Evolutionary conservation across 495 filamentous ascomycete species (phyloP), one percentile per base, ranked within the genome.

Genomic region (Neurospora sp.): DNA sequence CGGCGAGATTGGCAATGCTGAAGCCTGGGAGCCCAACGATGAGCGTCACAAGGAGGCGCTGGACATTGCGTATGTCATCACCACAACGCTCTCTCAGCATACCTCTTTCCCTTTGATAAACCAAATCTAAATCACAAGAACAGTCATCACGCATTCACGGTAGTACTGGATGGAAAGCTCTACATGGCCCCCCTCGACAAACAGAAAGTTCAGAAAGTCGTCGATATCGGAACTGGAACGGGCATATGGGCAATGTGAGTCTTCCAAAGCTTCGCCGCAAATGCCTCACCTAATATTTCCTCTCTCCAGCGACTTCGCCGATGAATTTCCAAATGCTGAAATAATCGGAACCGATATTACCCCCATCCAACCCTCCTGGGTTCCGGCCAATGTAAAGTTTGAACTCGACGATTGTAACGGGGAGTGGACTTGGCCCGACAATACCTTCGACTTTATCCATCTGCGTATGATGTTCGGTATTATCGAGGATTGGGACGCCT

Each of bases 371-470:
- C 83, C 83, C 0, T 74, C 71, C 10, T 80, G 77, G 70, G 78
- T 85, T 17, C 82, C 84, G 5, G 77, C 82, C 1, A 87, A 86
- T 74, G 79, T 82, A 62, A 79, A 81, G n/a, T 88, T 88, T 73
- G 82, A 84, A 71, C 77, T 87, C 48, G 85, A 86, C 73, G 85
- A 87, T 72, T 84, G 85, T 73, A 83, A 85, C 62, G 36, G 71
- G 2, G 76, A 78, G 28, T 89, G 86, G 87, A 74, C 81, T 15
- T 86, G 83, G 74, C 73, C 79, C 11, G 71, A 78, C n/a, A 79
- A 85, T 39, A 70, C 78, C 59, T 90, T 90, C 75, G 89, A 91
- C 77, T 88, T 87, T 69, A 83, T 90, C 69, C 87, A 90, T 76
- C 81, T 85, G 4, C 84, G 89, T 17, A 74, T 80, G 7, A 73